phyloP scores from a whole-genome alignment of 2,329 filamentous ascomycete species.

The Corynespora cassiicola region DNA sequence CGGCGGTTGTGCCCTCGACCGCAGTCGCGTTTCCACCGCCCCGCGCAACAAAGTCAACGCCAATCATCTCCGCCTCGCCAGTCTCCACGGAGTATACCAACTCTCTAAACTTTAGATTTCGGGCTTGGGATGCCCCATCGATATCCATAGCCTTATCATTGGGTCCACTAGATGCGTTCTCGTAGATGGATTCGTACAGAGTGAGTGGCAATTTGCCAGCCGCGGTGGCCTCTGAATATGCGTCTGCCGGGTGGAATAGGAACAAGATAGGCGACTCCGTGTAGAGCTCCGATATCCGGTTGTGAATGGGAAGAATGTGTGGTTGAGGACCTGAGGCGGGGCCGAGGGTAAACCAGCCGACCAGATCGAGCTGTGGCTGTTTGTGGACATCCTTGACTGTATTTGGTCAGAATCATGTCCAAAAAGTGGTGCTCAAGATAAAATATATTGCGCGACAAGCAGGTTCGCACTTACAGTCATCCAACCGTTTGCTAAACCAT shows the following conservation, averaged over 20 bases:
- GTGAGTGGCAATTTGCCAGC: conserved; percentile 87
- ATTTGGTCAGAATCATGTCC: conserved; percentile 10
- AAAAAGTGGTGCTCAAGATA: not conserved
- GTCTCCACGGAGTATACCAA: conserved; percentile 89
- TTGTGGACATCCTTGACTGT: conserved; percentile 90
- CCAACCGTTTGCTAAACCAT: conserved; percentile 80
- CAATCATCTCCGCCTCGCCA: conserved; percentile 96
- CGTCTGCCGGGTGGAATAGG: conserved; percentile 76
- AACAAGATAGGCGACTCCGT: conserved; percentile 90
- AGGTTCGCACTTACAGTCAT: conserved; percentile 88
- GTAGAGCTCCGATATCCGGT: conserved; percentile 73
- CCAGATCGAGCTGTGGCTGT: conserved; percentile 76
- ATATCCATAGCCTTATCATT: conserved; percentile 60
- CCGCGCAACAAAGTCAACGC: conserved; percentile 89
- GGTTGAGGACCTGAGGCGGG: conserved; percentile 73
- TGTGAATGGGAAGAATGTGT: conserved; percentile 75
- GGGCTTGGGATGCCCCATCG: conserved; percentile 64
- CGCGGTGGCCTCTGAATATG: conserved; percentile 59
- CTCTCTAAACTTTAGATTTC: conserved; percentile 75
- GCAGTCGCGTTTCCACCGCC: conserved; percentile 82
- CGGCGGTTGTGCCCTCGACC: conserved; percentile 38
- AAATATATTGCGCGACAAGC: not conserved
- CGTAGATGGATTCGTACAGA: conserved; percentile 79
- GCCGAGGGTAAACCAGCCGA: conserved; percentile 90
- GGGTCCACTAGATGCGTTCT: conserved; percentile 36